Evolutionary conservation across 306 rosid genomes (phyloP).

Genomic region (Glycine latifolia): DNA sequence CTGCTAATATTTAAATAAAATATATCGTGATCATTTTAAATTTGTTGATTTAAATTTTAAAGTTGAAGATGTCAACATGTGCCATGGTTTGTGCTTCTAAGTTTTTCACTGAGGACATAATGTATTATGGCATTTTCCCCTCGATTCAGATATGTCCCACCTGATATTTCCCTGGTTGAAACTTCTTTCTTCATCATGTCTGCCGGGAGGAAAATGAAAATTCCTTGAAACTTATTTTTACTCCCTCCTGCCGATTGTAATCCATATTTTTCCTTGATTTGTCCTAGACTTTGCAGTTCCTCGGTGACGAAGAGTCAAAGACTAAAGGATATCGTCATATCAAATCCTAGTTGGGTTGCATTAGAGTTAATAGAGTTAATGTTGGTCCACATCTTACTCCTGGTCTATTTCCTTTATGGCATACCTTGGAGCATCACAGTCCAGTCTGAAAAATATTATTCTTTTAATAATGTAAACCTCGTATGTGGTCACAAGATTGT

Average conservation of each 20-base stretch:
- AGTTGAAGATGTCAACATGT: neutral
- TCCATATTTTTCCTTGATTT: constrained; percentile 46
- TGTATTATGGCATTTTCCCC: neutral
- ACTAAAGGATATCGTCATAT: constrained; percentile 45
- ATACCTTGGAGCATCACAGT: constrained; percentile 22
- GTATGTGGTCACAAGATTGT: constrained; percentile 1
- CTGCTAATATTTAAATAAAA: neutral
- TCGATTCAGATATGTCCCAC: neutral
- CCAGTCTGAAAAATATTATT: neutral
- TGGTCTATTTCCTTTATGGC: neutral
- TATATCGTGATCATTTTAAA: neutral
- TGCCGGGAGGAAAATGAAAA: neutral
- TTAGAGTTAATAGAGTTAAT: constrained; percentile 34
- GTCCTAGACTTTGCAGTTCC: constrained; percentile 69
- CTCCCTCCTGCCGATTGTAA: constrained; percentile 49
- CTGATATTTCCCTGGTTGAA: neutral
- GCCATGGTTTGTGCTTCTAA: neutral
- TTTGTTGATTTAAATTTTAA: neutral
- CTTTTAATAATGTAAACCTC: constrained; percentile 13
- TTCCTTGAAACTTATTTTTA: constrained; percentile 32
- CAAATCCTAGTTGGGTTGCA: constrained; percentile 52
- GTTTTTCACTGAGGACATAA: constrained; percentile 6
- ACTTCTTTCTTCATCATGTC: constrained; percentile 1
- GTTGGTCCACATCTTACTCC: constrained; percentile 33
- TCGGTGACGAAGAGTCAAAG: constrained; percentile 55